Conservation (phyloP, 768 basidiomycete species). For the Daedalea quercina region DNA sequence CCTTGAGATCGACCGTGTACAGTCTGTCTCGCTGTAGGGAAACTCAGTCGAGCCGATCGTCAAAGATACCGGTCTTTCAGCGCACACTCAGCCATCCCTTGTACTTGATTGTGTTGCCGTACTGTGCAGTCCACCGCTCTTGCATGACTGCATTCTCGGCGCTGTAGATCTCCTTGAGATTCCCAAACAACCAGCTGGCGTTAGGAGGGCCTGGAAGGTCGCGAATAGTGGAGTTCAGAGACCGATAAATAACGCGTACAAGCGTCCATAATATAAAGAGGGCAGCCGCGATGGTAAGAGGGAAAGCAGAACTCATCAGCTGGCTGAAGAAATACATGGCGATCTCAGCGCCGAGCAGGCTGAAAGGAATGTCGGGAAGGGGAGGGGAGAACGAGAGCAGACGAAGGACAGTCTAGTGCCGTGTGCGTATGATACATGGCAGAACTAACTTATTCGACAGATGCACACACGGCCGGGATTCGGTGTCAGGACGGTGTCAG, state of each 20-base stretch:
- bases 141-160: constrained; percentile 29
- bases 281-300: background rate
- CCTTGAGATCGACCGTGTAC: constrained; percentile 43
- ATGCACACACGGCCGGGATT: no score
- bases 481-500: no score
- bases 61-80: background rate
- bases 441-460: no score
- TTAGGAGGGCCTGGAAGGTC: constrained; percentile 45
- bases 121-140: constrained; percentile 38
- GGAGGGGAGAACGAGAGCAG: no score
- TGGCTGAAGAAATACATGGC: no score
- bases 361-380: no score
- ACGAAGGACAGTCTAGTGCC: no score
- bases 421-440: no score
- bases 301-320: background rate
- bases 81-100: constrained; percentile 38
- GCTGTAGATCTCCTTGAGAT: constrained; percentile 37
- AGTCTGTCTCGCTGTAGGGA: background rate
- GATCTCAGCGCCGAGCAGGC: no score
- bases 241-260: background rate
- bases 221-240: constrained; percentile 32
- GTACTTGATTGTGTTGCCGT: constrained; percentile 42
- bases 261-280: background rate
- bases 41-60: background rate
- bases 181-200: constrained; percentile 40